These are phyloP conservation scores for Hortaea sp. DNA, from an alignment of 2,329 filamentous ascomycete genomes.

Conservation along the genomic window DNA sequence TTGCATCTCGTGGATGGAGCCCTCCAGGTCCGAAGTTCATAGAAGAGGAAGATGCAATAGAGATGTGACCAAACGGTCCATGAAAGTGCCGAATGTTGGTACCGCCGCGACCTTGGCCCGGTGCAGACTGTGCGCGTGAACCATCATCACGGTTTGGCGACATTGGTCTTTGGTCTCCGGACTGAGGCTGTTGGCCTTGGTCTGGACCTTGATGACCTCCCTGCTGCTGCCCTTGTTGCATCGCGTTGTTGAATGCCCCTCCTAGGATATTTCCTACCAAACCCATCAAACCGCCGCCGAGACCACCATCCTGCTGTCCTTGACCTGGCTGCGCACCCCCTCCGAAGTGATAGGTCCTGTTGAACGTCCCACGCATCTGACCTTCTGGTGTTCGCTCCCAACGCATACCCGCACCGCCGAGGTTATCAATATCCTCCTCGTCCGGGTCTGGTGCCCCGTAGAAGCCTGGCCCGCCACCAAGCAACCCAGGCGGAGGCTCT, in stretches of 20 bases:
- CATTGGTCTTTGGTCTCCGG: constrained; percentile 6
- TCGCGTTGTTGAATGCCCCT: constrained; percentile 1
- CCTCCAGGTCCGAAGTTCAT: constrained; percentile 14
- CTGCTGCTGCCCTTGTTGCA: constrained; percentile 1
- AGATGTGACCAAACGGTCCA: constrained; percentile 20
- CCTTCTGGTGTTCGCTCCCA: constrained; percentile 22
- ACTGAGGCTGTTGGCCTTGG: constrained; percentile 9
- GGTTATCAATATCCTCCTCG: constrained; percentile 31
- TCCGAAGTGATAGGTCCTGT: constrained; percentile 2
- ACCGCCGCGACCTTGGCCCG: constrained; percentile 8
- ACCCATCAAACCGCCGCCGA: constrained; percentile 33
- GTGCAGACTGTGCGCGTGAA: constrained; percentile 4
- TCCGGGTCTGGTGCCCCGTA: constrained; percentile 36
- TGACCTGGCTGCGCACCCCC: constrained; percentile 8
- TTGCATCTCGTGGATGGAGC: constrained; percentile 42
- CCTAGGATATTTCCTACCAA: constrained; percentile 12
- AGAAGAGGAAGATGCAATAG: constrained; percentile 20
- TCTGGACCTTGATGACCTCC: constrained; percentile 12
- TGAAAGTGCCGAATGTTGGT: constrained; percentile 10
- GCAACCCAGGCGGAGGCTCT: constrained; percentile 11
- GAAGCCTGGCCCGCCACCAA: constrained; percentile 10
- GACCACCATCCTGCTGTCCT: constrained; percentile 12
- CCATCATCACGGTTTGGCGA: constrained; percentile 5
- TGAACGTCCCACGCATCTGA: constrained; percentile 26
- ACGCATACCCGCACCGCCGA: constrained; percentile 7